phyloP scores from a whole-genome alignment of 2,329 filamentous ascomycete genomes.

The Aspergillus sp. region DNA sequence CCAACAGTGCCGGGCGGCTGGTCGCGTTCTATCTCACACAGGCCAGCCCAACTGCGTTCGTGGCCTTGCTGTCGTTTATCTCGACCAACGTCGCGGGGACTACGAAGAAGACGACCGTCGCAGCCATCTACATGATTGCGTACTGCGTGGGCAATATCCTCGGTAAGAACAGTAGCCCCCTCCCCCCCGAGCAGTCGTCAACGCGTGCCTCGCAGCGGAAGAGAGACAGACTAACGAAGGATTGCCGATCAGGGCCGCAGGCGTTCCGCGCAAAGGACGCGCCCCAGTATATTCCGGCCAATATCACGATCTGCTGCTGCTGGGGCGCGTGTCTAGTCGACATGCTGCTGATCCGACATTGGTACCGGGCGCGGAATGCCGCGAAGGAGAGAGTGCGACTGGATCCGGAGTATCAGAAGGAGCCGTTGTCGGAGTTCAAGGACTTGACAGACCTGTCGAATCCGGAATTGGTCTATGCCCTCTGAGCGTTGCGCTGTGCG shows the following conservation, averaged over 20 bases:
- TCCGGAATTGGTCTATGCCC: no score
- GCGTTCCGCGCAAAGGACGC: slow-evolving; percentile 48
- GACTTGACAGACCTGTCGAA: no score
- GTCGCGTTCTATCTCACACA: slow-evolving; percentile 59
- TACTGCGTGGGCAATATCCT: slow-evolving; percentile 49
- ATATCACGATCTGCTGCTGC: slow-evolving; percentile 56
- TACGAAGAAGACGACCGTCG: slow-evolving; percentile 46
- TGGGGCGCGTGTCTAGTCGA: slow-evolving; percentile 45
- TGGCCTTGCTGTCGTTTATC: slow-evolving; percentile 54
- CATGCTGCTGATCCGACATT: slow-evolving; percentile 54
- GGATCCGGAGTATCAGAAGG: slow-evolving; percentile 50
- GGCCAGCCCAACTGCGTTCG: slow-evolving; percentile 52
- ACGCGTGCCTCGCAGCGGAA: no score
- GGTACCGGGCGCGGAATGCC: slow-evolving; percentile 50
- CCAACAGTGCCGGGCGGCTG: slow-evolving; percentile 50
- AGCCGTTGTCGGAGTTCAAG: no score
- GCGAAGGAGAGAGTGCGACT: slow-evolving; percentile 47
- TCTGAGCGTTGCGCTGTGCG: no score
- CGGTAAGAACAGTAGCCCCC: slow-evolving; percentile 30
- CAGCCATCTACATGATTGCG: slow-evolving; percentile 39
- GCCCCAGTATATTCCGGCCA: slow-evolving; percentile 53
- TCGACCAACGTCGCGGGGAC: slow-evolving; percentile 51
- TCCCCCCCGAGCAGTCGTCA: background rate
- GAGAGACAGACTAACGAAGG: background rate
- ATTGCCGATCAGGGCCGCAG: slow-evolving; percentile 38